Evolutionary conservation across 2,329 filamentous ascomycete species (phyloP), one percentile per base, ranked within the genome.

Genomic region (Colletotrichum lini): DNA sequence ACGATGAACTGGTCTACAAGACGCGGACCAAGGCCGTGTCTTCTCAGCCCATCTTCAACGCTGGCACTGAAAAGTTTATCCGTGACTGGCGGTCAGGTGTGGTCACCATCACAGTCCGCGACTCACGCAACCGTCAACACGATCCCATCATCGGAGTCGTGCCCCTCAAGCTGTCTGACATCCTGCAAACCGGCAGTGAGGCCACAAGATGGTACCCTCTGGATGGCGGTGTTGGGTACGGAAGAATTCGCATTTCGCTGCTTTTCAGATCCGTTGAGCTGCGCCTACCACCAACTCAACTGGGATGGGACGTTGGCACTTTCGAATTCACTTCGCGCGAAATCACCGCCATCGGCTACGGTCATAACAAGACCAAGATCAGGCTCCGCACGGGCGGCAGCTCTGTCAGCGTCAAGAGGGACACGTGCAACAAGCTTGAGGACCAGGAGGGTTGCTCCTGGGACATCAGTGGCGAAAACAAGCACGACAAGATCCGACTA

Each of bases 21-120:
- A 98, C 96, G n/a, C 90, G 96, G 77, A 90, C 94, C 45, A 98
- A 99, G 85, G 95, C 95, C 4, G 93, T 97, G 9, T 97, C 93
- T 45, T 97, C 94, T 63, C 95, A 97, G 80, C 96, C 96, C 1
- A 98, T 98, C 74, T 98, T 98, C 87, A 98, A 98, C 76, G 95
- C 96, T 3, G 96, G 96, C 71, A 98, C 95, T 0, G 96, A 99
- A 79, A 90, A 93, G 15, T 98, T 98, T 76, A 85, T 98, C 40
- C 92, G 96, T 26, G 96, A 99, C 78, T 99, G 96, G 96, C 89
- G 94, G 73, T 96, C 94, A 21, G 88, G 90, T 56, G 93, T 98
- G 68, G 88, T 97, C 65, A 98, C 95, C 0, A 87, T 98, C 60
- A 93, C 94, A 0, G 95, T 98, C 18, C 92, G 96, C 35, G 96